Conservation (phyloP, 306 rosid species). For the Vicia villosa region DNA sequence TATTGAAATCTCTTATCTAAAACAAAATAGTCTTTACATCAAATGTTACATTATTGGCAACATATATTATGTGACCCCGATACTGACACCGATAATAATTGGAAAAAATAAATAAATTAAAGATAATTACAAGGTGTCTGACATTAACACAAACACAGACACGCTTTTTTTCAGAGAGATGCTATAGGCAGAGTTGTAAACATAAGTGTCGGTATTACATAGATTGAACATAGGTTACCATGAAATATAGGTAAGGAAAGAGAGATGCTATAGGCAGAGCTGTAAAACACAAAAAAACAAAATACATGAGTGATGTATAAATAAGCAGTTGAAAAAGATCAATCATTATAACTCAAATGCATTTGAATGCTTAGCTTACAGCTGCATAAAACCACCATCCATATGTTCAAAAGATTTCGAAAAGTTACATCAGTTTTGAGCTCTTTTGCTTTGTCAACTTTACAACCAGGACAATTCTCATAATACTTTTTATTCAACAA, state of each 20-base stretch:
- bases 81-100: too few species aligned
- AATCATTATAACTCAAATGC: background rate
- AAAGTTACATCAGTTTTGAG: slow-evolving; percentile 48
- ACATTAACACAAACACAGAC: too few species aligned
- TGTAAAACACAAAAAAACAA: slow-evolving; percentile 23
- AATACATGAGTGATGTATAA: background rate
- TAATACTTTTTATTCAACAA: slow-evolving; percentile 56
- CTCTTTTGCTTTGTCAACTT: slow-evolving; percentile 55
- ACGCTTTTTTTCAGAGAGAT: too few species aligned
- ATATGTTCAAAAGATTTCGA: slow-evolving; percentile 43
- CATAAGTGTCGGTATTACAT: too few species aligned
- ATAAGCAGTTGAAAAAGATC: background rate
- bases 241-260: slow-evolving; percentile 44
- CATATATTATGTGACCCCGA: too few species aligned
- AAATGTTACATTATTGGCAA: background rate
- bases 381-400: slow-evolving; percentile 56
- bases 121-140: too few species aligned
- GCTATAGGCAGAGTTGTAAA: too few species aligned
- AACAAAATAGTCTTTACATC: background rate
- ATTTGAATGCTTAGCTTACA: slow-evolving; percentile 35
- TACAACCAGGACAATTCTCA: slow-evolving; percentile 77
- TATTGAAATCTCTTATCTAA: slow-evolving; percentile 72
- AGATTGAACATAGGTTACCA: slow-evolving; percentile 43
- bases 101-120: too few species aligned
- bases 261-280: slow-evolving; percentile 47